Evolutionary conservation across 768 basidiomycete species (phyloP).

Genomic region (Trametes cubensis): DNA sequence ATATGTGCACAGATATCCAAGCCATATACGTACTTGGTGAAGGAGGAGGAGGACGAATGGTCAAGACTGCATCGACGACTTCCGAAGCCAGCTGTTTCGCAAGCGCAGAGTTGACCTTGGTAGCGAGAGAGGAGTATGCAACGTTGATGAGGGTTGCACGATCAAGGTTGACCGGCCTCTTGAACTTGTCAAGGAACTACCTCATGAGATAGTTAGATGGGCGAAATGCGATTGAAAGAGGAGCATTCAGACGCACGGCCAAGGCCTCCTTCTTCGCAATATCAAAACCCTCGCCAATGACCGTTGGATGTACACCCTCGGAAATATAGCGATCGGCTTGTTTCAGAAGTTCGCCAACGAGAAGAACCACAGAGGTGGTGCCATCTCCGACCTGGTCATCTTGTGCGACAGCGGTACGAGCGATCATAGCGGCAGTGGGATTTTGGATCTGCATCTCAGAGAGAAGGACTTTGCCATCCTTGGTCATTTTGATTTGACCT

Average conservation of each 20-base stretch:
- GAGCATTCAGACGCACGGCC: slow-evolving; percentile 53
- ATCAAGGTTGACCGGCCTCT: slow-evolving; percentile 75
- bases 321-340: slow-evolving; percentile 98
- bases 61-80: slow-evolving; percentile 92
- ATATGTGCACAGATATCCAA: slow-evolving; percentile 25
- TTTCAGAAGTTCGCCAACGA: slow-evolving; percentile 94
- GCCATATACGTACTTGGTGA: slow-evolving; percentile 50
- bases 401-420: slow-evolving; percentile 96
- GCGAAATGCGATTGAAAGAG: slow-evolving; percentile 15
- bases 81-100: slow-evolving; percentile 89
- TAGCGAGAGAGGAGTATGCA: slow-evolving; percentile 93
- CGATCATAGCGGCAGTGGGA: slow-evolving; percentile 99
- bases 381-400: slow-evolving; percentile 99
- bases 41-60: slow-evolving; percentile 76
- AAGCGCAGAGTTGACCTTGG: slow-evolving; percentile 81
- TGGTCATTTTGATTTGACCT: slow-evolving; percentile 99
- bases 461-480: slow-evolving; percentile 97
- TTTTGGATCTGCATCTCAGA: slow-evolving; percentile 99
- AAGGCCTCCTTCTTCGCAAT: slow-evolving; percentile 96
- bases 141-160: slow-evolving; percentile 91
- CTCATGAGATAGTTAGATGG: slow-evolving; percentile 24
- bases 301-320: slow-evolving; percentile 97
- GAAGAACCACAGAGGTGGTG: slow-evolving; percentile 93
- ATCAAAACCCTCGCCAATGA: slow-evolving; percentile 95
- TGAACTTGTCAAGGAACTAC: slow-evolving; percentile 93